A percentile compares a stretch with the other conserved stretches of the same genome.
Conservation (phyloP, 2,329 filamentous ascomycete genomes). For the Penicillium polonicum region DNA sequence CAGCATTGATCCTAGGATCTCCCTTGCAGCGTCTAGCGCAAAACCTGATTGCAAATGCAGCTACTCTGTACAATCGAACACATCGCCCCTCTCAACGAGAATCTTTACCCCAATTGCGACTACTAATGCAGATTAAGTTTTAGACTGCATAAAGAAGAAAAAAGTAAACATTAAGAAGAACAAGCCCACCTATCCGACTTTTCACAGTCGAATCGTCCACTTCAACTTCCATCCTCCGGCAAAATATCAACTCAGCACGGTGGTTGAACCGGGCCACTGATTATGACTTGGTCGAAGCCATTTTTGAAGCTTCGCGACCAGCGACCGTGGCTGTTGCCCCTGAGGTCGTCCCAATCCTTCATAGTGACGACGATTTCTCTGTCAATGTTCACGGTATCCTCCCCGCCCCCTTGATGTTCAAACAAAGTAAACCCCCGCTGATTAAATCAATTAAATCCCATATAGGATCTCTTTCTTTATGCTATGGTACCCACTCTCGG, state of each 20-base stretch:
- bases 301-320: constrained; percentile 8
- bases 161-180: background rate
- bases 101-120: background rate
- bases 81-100: background rate
- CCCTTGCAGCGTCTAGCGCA: background rate
- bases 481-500: constrained; percentile 14
- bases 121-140: background rate
- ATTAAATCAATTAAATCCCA: background rate
- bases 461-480: constrained; percentile 21
- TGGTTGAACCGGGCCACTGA: background rate
- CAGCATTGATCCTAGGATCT: background rate
- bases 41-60: constrained; percentile 2
- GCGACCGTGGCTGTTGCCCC: constrained; percentile 37
- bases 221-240: background rate
- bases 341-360: constrained; percentile 58
- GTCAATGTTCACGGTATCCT: constrained; percentile 17
- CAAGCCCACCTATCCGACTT: background rate
- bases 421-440: background rate
- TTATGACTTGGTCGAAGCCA: constrained; percentile 12
- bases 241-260: background rate
- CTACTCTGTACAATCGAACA: background rate
- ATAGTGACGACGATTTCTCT: constrained; percentile 53
- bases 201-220: background rate
- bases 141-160: background rate
- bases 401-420: background rate